Base-by-base conservation (phyloP, 805 yeast species). In the Yarrowia keelungensis region DNA sequence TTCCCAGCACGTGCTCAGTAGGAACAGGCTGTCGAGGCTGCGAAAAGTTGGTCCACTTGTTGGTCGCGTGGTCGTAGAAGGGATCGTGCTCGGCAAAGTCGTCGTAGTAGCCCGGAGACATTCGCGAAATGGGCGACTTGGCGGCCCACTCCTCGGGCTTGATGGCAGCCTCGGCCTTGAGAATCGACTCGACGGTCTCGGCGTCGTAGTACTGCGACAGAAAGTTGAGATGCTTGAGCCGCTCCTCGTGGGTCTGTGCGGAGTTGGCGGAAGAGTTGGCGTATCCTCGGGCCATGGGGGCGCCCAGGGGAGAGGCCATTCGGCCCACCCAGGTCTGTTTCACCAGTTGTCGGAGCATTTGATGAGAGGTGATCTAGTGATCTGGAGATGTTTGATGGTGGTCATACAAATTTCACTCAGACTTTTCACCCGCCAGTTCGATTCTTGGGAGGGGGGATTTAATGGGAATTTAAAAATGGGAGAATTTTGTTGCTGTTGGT, bases 191-290 rank as follows among this genome's bases (percentile, higher is more conserved):
- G 71, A 94, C 84, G 64, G 93, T 83, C 69, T 88, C 89, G 41
- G 92, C 91, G 9, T 94, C 86, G 78, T 94, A 94, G 81, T 88
- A 94, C 75, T 92, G 87, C 58, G 86, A 78, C 72, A 93, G 82
- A 71, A 81, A 82, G 54, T 85, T 83, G 71, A 86, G 73, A 77
- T 89, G 92, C 69, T 80, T 69, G 47, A 73, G 73, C 14, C 78
- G 75, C 41, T 70, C 68, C 43, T 70, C 61, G 35, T 43, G 16
- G 16, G 53, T n/a, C 3, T 9, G 38, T 16, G 67, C 36, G 7
- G 43, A 36, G n/a, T 56, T 32, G 22, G 59, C 35, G 16, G 59
- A 22, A 15, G 41, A 9, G 64, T 56, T 42, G 49, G 65, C 65
- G 42, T 58, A 58, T 15, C 50, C 50, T 35, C 65, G 49, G 8